phyloP scores from a whole-genome alignment of 1,284 basidiomycete species.

The Mrakiaceae sp. region DNA sequence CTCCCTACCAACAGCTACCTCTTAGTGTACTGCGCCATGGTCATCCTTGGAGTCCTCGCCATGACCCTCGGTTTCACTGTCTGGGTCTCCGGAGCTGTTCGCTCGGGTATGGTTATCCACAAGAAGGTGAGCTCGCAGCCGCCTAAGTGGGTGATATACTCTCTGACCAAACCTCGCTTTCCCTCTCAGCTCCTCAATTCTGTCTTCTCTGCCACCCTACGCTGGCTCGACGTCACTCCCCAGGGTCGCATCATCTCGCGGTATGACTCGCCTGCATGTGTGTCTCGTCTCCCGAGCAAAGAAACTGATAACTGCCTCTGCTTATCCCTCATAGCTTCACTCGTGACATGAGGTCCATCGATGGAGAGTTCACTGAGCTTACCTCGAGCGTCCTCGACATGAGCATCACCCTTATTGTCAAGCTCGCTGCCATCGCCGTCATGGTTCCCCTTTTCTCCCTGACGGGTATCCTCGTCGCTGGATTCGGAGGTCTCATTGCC shows the following conservation, averaged over 20 bases:
- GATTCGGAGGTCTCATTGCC: constrained; percentile 41
- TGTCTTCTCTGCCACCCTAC: constrained; percentile 10
- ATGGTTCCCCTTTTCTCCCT: constrained; percentile 40
- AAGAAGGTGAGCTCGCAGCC: not conserved
- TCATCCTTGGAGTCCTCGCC: constrained; percentile 8
- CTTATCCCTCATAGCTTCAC: not conserved
- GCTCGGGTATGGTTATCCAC: constrained; percentile 16
- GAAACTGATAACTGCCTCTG: too few relatives aligned
- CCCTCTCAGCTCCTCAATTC: constrained; percentile 1
- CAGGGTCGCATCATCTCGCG: constrained; percentile 46
- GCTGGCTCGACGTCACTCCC: constrained; percentile 28
- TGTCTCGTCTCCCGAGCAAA: constrained; percentile 28
- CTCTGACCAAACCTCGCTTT: not conserved
- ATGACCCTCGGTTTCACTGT: constrained; percentile 15
- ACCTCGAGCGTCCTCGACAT: constrained; percentile 28
- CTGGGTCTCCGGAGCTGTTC: constrained; percentile 13
- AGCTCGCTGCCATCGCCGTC: constrained; percentile 40
- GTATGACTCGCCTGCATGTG: constrained; percentile 37
- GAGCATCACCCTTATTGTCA: constrained; percentile 35
- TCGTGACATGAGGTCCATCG: constrained; percentile 40
- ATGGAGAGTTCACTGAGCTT: constrained; percentile 30
- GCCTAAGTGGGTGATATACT: too few relatives aligned
- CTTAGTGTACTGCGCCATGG: constrained; percentile 4
- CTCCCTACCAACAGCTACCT: constrained; percentile 13
- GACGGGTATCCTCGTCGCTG: constrained; percentile 35